A percentile compares a stretch with the other conserved stretches of the same genome.
These are phyloP conservation scores for Lachancea sp. DNA, from an alignment of 805 yeast genomes.

Conservation along the genomic window DNA sequence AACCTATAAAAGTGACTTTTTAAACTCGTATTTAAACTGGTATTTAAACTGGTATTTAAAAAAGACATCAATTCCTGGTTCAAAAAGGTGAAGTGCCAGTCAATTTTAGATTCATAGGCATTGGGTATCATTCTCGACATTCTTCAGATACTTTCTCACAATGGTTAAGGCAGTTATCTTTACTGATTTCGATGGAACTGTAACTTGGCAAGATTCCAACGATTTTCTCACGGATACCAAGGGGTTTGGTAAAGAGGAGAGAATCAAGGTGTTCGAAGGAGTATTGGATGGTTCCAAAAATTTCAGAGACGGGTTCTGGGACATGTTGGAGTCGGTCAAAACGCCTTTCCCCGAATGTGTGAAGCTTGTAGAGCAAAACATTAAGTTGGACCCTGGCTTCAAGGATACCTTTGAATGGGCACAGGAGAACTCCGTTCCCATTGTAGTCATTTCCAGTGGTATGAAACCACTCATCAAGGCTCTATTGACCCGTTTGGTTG, in stretches of 20 bases:
- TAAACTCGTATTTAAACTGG: no score
- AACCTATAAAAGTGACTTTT: no score
- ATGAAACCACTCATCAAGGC: conserved; percentile 89
- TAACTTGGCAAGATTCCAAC: conserved; percentile 90
- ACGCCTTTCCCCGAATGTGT: conserved; percentile 80
- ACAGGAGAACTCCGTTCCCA: conserved; percentile 61
- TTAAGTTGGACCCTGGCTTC: conserved; percentile 87
- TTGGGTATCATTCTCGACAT: no score
- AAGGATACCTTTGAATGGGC: conserved; percentile 77
- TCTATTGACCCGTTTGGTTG: conserved; percentile 65
- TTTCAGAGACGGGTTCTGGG: conserved; percentile 76
- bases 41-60: no score
- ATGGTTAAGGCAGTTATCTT: conserved; percentile 70
- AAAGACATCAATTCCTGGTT: no score
- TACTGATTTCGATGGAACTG: conserved; percentile 98
- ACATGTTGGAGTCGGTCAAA: conserved; percentile 74
- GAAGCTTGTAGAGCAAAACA: conserved; percentile 54
- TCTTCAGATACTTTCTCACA: not conserved
- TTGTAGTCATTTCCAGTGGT: conserved; percentile 85
- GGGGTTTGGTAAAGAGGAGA: conserved; percentile 72
- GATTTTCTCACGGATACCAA: conserved; percentile 82
- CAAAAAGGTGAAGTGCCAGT: no score
- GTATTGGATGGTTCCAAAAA: conserved; percentile 62
- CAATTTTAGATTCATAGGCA: no score
- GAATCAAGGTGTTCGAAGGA: conserved; percentile 62